Evolutionary conservation across 2,329 filamentous ascomycete genomes (phyloP), one percentile per base, ranked within the genome.

Genomic region (Orbilia quercus): DNA sequence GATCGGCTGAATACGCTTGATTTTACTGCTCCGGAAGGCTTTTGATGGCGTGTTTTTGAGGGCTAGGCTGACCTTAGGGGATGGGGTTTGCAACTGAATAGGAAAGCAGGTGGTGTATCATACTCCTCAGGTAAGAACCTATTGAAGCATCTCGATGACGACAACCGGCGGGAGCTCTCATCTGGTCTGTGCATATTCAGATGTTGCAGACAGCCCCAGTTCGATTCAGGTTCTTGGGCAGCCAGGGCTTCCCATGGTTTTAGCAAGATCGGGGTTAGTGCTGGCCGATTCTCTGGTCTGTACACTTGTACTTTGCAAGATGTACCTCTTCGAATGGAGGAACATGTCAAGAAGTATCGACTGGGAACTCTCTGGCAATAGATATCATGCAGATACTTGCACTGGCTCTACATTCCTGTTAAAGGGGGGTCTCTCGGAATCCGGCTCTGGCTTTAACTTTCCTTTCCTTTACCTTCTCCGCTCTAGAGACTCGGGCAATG

Each of bases 71-170:
- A 72, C 59, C 18, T 48, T n/a, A 9, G 23, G 44, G 45, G n/a
- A 64, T 47, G 42, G 67, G 51, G 23, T 45, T 44, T 53, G 40
- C 38, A 9, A 40, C 47, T 70, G 75, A 44, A 18, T 73, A 86
- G 86, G 87, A 18, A 89, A 88, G 79, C 86, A 88, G 76, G 81
- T 83, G 40, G 86, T 89, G 70, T 89, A 88, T 78, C 87, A 89
- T 79, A 82, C 83, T 36, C 75, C 74, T 44, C 77, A 78, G 71
- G 77, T 77, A 75, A 59, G 53, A 40, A 60, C 36, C 58, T 40
- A 47, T 38, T 44, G 54, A 23, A 55, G 34, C n/a, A 47, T 38
- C 4, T 28, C n/a, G 20, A 67, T 59, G 36, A 58, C 47, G 62
- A 59, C 28, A 45, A 53, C n/a, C 42, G 40, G 58, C 51, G 48